Percentiles rank a stretch among this genome's conserved stretches.
Conservation (phyloP, 108 stramenopile genomes). For the Epithemia pelagica region DNA sequence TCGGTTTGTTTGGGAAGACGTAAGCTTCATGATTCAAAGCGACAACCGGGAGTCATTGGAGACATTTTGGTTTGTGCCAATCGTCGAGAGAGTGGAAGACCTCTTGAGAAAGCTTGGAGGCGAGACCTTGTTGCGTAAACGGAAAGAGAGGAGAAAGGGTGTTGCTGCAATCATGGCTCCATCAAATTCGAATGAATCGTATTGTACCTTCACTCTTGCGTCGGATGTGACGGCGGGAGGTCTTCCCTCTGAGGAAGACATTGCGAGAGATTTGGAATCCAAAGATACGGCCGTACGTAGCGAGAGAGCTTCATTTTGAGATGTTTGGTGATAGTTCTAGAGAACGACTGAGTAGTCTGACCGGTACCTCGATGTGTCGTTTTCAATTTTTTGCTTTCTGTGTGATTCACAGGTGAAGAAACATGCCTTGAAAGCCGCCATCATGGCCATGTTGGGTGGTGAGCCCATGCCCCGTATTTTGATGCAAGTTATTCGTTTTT, state of each 20-base stretch:
- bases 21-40: too few relatives aligned
- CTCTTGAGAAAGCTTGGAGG: too few relatives aligned
- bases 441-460: slow-evolving; percentile 95
- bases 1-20: too few relatives aligned
- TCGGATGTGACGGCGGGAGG: slow-evolving; percentile 86
- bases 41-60: too few relatives aligned
- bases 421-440: slow-evolving; percentile 93
- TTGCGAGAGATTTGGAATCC: slow-evolving; percentile 90
- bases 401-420: slow-evolving; percentile 63
- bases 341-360: slow-evolving; percentile 1
- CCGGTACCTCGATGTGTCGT: not conserved
- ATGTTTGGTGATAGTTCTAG: not conserved
- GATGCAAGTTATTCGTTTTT: slow-evolving; percentile 98
- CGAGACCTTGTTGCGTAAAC: too few relatives aligned
- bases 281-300: slow-evolving; percentile 69
- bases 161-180: slow-evolving; percentile 42
- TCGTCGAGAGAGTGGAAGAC: too few relatives aligned
- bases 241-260: slow-evolving; percentile 88
- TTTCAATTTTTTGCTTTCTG: not conserved
- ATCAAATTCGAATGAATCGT: slow-evolving; percentile 79
- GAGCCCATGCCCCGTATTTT: slow-evolving; percentile 95
- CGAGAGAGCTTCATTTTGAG: not conserved
- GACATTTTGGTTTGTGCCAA: too few relatives aligned
- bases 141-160: too few relatives aligned
- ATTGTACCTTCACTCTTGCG: slow-evolving; percentile 95